These are phyloP conservation scores for Mycena citricolor DNA, from an alignment of 1,284 basidiomycete species.

Conservation along the genomic window DNA sequence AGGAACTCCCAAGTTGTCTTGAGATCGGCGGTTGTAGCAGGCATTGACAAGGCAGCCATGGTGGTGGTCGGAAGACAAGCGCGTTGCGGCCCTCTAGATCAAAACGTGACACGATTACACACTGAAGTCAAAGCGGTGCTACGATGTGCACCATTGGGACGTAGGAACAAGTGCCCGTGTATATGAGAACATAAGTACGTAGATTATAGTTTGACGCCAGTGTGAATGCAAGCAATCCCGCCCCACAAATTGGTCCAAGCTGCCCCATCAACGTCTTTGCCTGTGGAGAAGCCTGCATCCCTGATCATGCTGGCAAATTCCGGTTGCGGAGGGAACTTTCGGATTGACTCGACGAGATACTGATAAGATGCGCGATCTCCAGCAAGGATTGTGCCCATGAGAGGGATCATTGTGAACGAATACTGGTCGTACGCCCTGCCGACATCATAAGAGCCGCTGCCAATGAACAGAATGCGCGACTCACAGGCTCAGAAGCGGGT, in stretches of 20 bases:
- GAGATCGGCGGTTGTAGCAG: slow-evolving; percentile 53
- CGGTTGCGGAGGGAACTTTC: slow-evolving; percentile 87
- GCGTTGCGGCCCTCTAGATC: slow-evolving; percentile 3
- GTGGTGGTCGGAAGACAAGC: slow-evolving; percentile 9
- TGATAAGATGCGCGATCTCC: slow-evolving; percentile 95
- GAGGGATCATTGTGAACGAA: slow-evolving; percentile 94
- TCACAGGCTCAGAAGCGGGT: slow-evolving; percentile 85
- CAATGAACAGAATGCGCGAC: slow-evolving; percentile 32
- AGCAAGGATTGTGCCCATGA: slow-evolving; percentile 93
- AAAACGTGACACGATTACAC: slow-evolving; percentile 1
- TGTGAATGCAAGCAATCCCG: slow-evolving; percentile 85
- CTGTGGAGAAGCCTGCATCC: slow-evolving; percentile 83
- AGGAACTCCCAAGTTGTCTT: slow-evolving; percentile 88
- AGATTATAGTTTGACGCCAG: slow-evolving; percentile 72
- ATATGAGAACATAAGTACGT: neutral
- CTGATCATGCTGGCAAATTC: slow-evolving; percentile 91
- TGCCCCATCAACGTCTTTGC: slow-evolving; percentile 79
- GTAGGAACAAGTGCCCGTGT: neutral
- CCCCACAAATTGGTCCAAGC: slow-evolving; percentile 87
- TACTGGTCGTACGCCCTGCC: slow-evolving; percentile 90
- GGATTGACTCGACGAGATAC: slow-evolving; percentile 97
- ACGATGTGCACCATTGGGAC: neutral
- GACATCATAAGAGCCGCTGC: slow-evolving; percentile 18
- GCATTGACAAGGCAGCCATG: slow-evolving; percentile 27
- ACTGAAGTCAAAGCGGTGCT: neutral